Evolutionary conservation across 148 eudicot genomes (phyloP), one percentile per base, ranked within the genome.

Genomic region (Rhododendron simsii): DNA sequence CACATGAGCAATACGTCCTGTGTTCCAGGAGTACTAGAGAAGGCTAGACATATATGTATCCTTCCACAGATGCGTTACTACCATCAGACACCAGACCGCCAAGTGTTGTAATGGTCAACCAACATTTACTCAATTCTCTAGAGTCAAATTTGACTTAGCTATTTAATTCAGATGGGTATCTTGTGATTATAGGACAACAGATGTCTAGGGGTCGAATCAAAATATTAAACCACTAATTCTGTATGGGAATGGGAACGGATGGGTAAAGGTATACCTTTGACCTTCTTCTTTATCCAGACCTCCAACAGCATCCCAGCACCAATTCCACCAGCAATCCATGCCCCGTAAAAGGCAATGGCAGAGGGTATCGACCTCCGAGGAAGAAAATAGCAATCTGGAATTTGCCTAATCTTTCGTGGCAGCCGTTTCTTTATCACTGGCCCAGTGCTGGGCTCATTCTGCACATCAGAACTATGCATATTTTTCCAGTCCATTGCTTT

Each of bases 301-400:
- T 92, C 96, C 61, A 85, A 69, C 55, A 93, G 92, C 94, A 93
- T 93, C 80, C 96, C 96, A 57, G 96, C 94, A 78, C 96, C 96
- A 86, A 94, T 78, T 87, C 95, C 96, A 84, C 90, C 96, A 77
- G 84, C 91, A 86, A 94, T 93, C 85, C 88, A 92, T 2, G 94
- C 90, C 47, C 96, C 96, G 69, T 94, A 94, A 44, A 92, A 91
- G 61, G 89, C 92, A 14, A 90, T 89, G 81, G 93, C 92, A 14
- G 88, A 81, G 78, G 94, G 94, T 84, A 88, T 51, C 30, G 98
- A 91, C 83, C 35, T 92, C 48, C 97, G 89, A 75, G 93, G 95
- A 87, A 94, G 93, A 65, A 94, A 93, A 88, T 94, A 94, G 85
- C 80, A 87, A 11, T 94, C 95, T 18, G 98, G 95, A 67, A 94